Base-by-base conservation (phyloP, 495 filamentous ascomycete species). In the Pyronema omphalodes region DNA sequence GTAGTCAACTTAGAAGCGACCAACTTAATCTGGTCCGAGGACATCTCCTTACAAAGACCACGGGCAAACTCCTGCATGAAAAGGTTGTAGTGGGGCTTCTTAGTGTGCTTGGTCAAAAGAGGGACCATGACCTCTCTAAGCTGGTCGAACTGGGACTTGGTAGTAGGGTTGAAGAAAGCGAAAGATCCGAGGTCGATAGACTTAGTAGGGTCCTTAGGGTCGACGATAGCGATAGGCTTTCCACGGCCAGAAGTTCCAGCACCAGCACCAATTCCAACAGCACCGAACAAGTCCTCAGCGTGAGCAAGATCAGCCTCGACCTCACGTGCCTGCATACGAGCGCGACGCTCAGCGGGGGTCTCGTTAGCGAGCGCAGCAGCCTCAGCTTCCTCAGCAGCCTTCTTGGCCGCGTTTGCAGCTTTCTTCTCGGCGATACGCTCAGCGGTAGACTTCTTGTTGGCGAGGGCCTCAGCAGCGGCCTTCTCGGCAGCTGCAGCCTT, bases 21-120 rank as follows among this genome's bases (percentile, higher is more conserved):
- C 74, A 95, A 94, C 78, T 94, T 93, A 65, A 95, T 87, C 69
- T 96, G 86, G 52, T 85, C 79, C 63, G 83, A 89, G 7, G 82
- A 76, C 54, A 96, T 69, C 45, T 96, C 93, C 71, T 88, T 91
- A 58, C 79, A 78, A 14, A 99, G 72, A 63, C 83, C 78, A 72
- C 91, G 93, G 19, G 76, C 66, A 65, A 96, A 93, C 61, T 96
- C 93, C 67, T 88, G 85, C 51, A 91, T 70, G 74, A 94, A 96
- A 18, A 91, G 62, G 15, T 76, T 62, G 69, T 95, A 99, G 53
- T 94, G 86, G 0, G 86, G 75, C 71, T 94, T 94, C 77, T 91
- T 94, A 36, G 76, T 69, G 69, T 84, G 84, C 29, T 67, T 67
- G 6, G 74, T 68, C 37, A 99, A 65, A 56, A 96, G 71, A 11